Percentiles rank a stretch among this genome's conserved stretches.
These are phyloP conservation scores for Tricholoma bakamatsutake DNA, from an alignment of 768 basidiomycete genomes.

Conservation along the genomic window DNA sequence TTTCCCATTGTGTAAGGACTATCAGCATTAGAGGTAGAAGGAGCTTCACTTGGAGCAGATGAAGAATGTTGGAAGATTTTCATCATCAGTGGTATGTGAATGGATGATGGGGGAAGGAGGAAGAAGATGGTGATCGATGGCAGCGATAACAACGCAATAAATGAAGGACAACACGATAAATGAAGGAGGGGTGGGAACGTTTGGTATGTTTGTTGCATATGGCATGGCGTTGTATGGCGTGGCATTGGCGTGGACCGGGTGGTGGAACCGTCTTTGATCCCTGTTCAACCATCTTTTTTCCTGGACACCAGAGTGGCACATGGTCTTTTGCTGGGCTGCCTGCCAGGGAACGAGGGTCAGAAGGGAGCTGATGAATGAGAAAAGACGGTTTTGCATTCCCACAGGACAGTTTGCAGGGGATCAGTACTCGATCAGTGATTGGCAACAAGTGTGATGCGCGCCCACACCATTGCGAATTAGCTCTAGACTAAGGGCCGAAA, in stretches of 20 bases:
- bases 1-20: conserved; percentile 6
- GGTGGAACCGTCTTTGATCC: neutral
- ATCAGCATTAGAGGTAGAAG: neutral
- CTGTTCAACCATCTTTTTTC: neutral
- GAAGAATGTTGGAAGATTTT: neutral
- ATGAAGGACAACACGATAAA: neutral
- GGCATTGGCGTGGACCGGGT: neutral
- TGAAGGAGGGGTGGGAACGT: neutral
- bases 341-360: neutral
- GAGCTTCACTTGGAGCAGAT: neutral
- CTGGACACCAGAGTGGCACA: neutral
- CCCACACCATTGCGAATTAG: neutral
- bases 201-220: neutral
- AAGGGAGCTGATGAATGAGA: neutral
- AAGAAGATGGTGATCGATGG: neutral
- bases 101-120: neutral
- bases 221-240: too few relatives aligned
- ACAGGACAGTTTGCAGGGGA: neutral
- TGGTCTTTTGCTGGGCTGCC: neutral
- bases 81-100: neutral
- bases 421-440: too few relatives aligned
- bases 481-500: neutral
- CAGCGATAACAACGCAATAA: neutral
- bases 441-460: neutral
- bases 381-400: neutral